These are phyloP conservation scores for Coemansia sp. DNA, from an alignment of 192 early-diverging fungal genomes.

Conservation along the genomic window DNA sequence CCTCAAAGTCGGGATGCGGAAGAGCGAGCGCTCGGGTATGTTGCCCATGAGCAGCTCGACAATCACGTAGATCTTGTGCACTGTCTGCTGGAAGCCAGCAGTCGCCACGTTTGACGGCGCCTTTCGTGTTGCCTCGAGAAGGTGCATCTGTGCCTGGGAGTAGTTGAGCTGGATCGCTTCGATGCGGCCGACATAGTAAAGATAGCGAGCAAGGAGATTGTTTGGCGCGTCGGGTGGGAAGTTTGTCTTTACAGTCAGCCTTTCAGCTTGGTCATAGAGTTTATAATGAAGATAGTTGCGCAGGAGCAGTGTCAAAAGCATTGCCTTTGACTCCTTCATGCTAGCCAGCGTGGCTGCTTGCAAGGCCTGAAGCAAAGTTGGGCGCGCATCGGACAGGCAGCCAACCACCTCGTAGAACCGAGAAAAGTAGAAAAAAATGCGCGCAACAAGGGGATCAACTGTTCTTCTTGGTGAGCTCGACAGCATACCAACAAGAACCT, in stretches of 20 bases:
- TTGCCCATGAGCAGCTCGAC: constrained; percentile 99
- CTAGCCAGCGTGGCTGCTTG: constrained; percentile 88
- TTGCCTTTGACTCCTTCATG: constrained; percentile 86
- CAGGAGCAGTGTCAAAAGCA: constrained; percentile 86
- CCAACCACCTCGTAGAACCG: constrained; percentile 83
- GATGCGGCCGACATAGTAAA: constrained; percentile 95
- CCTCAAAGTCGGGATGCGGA: constrained; percentile 81
- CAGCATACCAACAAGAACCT: constrained; percentile 63
- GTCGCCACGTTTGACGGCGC: constrained; percentile 82
- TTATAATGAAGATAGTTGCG: constrained; percentile 94
- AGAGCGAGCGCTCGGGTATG: constrained; percentile 93
- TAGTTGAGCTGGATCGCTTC: constrained; percentile 99
- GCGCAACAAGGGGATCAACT: constrained; percentile 84
- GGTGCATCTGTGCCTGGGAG: constrained; percentile 80
- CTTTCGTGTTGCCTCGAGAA: constrained; percentile 95
- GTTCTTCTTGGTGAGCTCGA: constrained; percentile 81
- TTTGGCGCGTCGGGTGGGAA: constrained; percentile 92
- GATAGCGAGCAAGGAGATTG: constrained; percentile 91
- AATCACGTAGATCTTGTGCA: constrained; percentile 94
- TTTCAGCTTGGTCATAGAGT: constrained; percentile 97
- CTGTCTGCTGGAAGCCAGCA: constrained; percentile 94
- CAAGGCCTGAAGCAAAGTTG: constrained; percentile 76
- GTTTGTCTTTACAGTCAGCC: constrained; percentile 86
- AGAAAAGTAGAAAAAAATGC: constrained; percentile 91
- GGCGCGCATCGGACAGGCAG: constrained; percentile 71